Base-by-base conservation (phyloP, 148 eudicot species). In the Beta vulgaris region DNA sequence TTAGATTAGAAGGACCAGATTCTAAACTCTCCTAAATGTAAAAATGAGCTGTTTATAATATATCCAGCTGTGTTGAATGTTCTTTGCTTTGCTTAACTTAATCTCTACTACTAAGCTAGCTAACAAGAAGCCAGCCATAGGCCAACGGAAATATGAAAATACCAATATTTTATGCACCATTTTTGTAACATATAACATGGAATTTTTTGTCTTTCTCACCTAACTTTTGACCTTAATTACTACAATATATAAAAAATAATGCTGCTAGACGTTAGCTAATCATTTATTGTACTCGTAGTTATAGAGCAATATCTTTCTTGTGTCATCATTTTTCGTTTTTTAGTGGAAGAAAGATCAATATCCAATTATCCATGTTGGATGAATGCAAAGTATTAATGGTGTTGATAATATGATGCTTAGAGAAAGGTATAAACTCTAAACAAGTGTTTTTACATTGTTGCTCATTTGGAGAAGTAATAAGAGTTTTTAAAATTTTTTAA, bases 51-150 rank as follows among this genome's bases (percentile, higher is more conserved):
- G 43, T 67, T 53, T 54, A 34, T 42, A n/a, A 51, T 21, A 5
- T 51, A 68, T 34, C 12, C 32, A 71, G 75, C 37, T 57, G 58
- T 55, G 35, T 10, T 18, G 69, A 16, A 28, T 2, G 31, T 59
- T n/a, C 8, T 55, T 55, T 26, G 65, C 7, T 71, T 58, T 66
- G 69, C 68, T 76, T 76, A 28, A 32, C 78, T 68, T 76, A 76
- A 58, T 58, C 57, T 29, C n/a, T 73, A 75, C 63, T 23, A 25
- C 72, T 37, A 31, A 35, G 43, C 43, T 32, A 43, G 32, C 66
- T 59, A 55, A 55, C 42, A 32, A n/a, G 16, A 46, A 40, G 77
- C 71, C 60, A 65, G 60, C 77, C 44, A 6, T 10, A 42, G 57
- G 55, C 49, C 76, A 59, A 73, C 76, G 37, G 46, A 28, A 58